These are phyloP conservation scores for Irpex sp. DNA, from an alignment of 1,284 basidiomycete genomes.

Conservation along the genomic window DNA sequence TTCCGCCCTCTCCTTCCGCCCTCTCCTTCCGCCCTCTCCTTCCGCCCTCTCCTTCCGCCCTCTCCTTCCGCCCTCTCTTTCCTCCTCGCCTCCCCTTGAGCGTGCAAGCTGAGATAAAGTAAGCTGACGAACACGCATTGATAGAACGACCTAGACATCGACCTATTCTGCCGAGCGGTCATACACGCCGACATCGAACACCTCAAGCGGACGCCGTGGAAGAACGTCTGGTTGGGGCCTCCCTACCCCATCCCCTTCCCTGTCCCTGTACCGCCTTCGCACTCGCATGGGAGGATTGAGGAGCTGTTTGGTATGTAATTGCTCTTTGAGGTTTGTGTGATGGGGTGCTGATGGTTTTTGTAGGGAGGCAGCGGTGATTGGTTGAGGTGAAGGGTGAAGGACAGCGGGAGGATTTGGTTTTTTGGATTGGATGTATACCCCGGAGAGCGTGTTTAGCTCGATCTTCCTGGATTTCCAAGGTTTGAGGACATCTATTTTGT, in stretches of 20 bases:
- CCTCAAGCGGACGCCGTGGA: slow-evolving; percentile 41
- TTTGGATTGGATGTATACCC: no score
- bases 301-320: slow-evolving; percentile 18
- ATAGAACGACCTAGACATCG: slow-evolving; percentile 63
- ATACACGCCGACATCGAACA: slow-evolving; percentile 48
- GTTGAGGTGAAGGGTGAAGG: no score
- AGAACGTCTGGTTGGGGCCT: slow-evolving; percentile 40
- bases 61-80: no score
- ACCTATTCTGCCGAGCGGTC: slow-evolving; percentile 53
- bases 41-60: no score
- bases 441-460: no score
- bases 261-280: neutral
- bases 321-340: neutral
- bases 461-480: no score
- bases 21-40: no score
- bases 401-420: no score
- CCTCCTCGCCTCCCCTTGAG: no score
- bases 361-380: neutral
- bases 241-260: slow-evolving; percentile 15
- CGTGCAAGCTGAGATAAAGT: no score
- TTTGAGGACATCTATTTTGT: no score
- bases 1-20: no score
- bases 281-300: slow-evolving; percentile 10
- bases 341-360: neutral
- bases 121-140: neutral